A percentile compares a stretch with the other conserved stretches of the same genome.
These are phyloP conservation scores for Solanum acaule DNA, from an alignment of 257 asterid species.

Conservation along the genomic window DNA sequence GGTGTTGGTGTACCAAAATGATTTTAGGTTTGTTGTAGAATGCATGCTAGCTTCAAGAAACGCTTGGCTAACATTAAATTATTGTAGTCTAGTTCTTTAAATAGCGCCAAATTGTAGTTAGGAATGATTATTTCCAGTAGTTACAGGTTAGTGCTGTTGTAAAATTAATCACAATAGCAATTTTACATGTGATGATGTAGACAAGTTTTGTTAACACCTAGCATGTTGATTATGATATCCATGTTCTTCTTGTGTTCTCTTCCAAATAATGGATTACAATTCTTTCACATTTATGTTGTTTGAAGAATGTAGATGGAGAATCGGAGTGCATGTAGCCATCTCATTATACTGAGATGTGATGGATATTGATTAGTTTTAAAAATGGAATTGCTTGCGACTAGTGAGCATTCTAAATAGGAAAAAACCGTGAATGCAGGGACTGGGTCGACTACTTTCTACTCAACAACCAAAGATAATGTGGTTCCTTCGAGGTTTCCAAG, in stretches of 20 bases:
- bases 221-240: neutral
- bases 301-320: neutral
- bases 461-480: neutral
- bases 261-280: neutral
- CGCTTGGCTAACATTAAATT: slow-evolving; percentile 17
- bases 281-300: neutral
- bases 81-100: slow-evolving; percentile 32
- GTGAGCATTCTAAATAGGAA: neutral
- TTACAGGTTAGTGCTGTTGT: slow-evolving; percentile 19
- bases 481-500: neutral
- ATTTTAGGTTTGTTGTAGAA: slow-evolving; percentile 44
- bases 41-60: slow-evolving; percentile 24
- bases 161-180: slow-evolving; percentile 18
- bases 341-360: neutral
- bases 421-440: neutral
- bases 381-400: neutral
- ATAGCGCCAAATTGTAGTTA: slow-evolving; percentile 23
- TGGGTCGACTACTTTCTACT: neutral
- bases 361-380: neutral
- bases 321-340: neutral
- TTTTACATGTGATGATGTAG: slow-evolving; percentile 29
- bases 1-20: slow-evolving; percentile 21
- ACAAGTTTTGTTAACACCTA: neutral
- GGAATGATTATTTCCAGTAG: slow-evolving; percentile 7
- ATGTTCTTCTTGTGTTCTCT: neutral